Evolutionary conservation across 2,329 filamentous ascomycete genomes (phyloP), one percentile per base, ranked within the genome.

Genomic region (Nothopassalora personata): DNA sequence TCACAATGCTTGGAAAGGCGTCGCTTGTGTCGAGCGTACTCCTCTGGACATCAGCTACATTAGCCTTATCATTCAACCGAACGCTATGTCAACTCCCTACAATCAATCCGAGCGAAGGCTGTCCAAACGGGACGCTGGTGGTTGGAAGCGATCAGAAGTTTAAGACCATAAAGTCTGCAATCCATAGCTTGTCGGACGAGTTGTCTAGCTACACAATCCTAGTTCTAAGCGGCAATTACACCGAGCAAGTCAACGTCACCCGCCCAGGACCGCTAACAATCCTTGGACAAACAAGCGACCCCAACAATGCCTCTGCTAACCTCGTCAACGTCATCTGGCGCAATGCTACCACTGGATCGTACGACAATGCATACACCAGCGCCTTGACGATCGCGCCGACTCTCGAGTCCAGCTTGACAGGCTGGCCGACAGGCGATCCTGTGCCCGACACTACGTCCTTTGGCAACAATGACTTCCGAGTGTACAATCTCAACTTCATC

Each of bases 401-500:
- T 0, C 77, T 86, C 50, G 82, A 88, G 63, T 79, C 85, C 8
- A 84, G 81, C 10, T 72, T 85, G 23, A 87, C 85, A 0, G 86
- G 86, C 4, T 75, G 86, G 0, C 79, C 86, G 0, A 85, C 83
- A 0, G 86, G 86, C 0, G 85, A 80, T 65, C 72, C 83, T 0
- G 84, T 89, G 0, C 83, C 85, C 0, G 76, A 0, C 80, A 76
- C n/a, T 50, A 88, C 86, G 0, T 84, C 85, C 0, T 87, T 87
- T 61, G 86, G 86, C 2, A 86, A 81, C 67, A 69, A 65, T 0
- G 80, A 88, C 68, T 88, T 89, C 70, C 77, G 85, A 8, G 83
- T 80, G 0, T 88, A 89, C 71, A 88, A 88, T 66, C 74, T 89
- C 43, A 81, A 89, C 67, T 84, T 88, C 63, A 75, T 80, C 19